phyloP scores from a whole-genome alignment of 2,329 filamentous ascomycete species.

The Colletotrichum lini region DNA sequence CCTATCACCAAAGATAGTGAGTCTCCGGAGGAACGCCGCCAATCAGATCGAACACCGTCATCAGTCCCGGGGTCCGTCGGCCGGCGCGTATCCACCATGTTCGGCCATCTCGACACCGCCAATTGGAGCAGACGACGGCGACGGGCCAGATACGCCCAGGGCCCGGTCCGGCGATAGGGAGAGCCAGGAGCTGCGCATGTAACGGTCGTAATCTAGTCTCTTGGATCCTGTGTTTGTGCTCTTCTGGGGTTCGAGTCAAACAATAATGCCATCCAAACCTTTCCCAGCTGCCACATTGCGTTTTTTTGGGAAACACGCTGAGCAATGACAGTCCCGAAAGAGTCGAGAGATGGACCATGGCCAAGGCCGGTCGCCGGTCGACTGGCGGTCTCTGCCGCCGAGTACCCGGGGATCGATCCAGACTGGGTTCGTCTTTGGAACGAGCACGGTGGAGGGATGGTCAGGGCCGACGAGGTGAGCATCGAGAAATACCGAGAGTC shows the following conservation, averaged over 20 bases:
- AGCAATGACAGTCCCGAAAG: slow-evolving; percentile 16
- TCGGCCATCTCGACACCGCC: slow-evolving; percentile 33
- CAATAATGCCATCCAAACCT: background rate
- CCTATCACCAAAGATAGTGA: slow-evolving; percentile 20
- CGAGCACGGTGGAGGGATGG: slow-evolving; percentile 47
- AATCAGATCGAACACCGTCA: slow-evolving; percentile 24
- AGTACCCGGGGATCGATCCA: slow-evolving; percentile 46
- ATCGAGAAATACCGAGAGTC: slow-evolving; percentile 47
- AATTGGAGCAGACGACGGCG: slow-evolving; percentile 9
- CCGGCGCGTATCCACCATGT: slow-evolving; percentile 3
- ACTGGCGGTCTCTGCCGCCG: slow-evolving; percentile 23
- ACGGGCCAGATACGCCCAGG: background rate
- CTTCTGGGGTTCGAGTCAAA: background rate
- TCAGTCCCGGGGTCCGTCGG: slow-evolving; percentile 12
- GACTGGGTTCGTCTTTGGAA: slow-evolving; percentile 50
- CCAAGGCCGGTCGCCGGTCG: background rate
- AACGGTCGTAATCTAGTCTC: too few relatives aligned
- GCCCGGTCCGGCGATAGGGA: slow-evolving; percentile 9
- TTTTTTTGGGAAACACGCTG: too few relatives aligned
- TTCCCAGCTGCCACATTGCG: background rate
- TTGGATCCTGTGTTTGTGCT: background rate
- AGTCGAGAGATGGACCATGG: background rate
- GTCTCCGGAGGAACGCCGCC: slow-evolving; percentile 18
- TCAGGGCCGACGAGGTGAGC: slow-evolving; percentile 48
- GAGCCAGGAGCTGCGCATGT: too few relatives aligned